A percentile compares a stretch with the other conserved stretches of the same genome.
These are phyloP conservation scores for Tylopilus orsonianus DNA, from an alignment of 1,284 basidiomycete genomes.

Conservation along the genomic window DNA sequence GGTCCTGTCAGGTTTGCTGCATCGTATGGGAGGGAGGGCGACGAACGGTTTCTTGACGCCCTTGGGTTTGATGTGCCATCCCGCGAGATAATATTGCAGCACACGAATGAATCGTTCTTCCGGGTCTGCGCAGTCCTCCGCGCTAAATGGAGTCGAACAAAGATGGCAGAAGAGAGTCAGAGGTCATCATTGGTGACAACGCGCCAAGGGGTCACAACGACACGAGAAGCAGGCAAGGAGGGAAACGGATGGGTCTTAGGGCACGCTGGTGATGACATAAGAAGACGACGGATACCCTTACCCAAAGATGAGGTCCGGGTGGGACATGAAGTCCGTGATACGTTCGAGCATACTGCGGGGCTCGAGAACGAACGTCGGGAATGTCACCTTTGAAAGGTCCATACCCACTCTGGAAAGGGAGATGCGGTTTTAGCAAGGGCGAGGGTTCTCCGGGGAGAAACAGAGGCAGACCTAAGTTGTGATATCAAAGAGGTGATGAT, in stretches of 20 bases:
- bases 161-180: background rate
- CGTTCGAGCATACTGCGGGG: slow-evolving; percentile 92
- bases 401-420: slow-evolving; percentile 73
- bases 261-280: slow-evolving; percentile 16
- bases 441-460: background rate
- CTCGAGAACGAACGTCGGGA: slow-evolving; percentile 93
- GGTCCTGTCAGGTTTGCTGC: background rate
- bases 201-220: background rate
- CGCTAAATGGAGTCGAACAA: slow-evolving; percentile 37
- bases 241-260: slow-evolving; percentile 19
- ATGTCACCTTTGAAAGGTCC: slow-evolving; percentile 93
- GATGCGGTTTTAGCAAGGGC: slow-evolving; percentile 6
- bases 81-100: slow-evolving; percentile 94
- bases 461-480: slow-evolving; percentile 70
- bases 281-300: slow-evolving; percentile 41
- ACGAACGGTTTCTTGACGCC: slow-evolving; percentile 98
- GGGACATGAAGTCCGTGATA: slow-evolving; percentile 99
- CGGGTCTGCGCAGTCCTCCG: slow-evolving; percentile 73
- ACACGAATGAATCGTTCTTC: slow-evolving; percentile 93
- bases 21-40: slow-evolving; percentile 1
- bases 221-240: background rate
- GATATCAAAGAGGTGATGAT: slow-evolving; percentile 79
- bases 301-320: slow-evolving; percentile 97
- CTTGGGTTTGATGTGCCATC: slow-evolving; percentile 99
- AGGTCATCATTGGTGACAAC: background rate